Conservation (phyloP, 495 filamentous ascomycete species). For the Lindgomyces ingoldianus region DNA sequence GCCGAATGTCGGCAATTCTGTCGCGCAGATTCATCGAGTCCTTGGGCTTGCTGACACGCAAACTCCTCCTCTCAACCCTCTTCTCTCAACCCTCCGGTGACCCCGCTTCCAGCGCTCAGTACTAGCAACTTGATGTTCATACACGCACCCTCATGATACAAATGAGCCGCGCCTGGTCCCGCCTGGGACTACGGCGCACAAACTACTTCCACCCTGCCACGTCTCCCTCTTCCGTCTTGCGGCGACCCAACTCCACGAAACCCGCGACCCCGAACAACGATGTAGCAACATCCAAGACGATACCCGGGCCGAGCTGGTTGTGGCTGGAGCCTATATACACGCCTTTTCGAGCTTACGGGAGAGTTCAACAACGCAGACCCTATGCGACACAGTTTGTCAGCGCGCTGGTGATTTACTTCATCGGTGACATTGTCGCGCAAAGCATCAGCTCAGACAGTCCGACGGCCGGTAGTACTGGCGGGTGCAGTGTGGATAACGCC, state of each 20-base stretch:
- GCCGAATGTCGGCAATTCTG: conserved; percentile 8
- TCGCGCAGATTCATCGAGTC: conserved; percentile 1
- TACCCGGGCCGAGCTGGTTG: conserved; percentile 40
- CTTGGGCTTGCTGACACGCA: not conserved
- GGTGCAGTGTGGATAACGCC: conserved; percentile 6
- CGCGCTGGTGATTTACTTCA: conserved; percentile 74
- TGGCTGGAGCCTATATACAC: conserved; percentile 40
- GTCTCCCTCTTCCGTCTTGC: not conserved
- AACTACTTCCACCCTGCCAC: not conserved
- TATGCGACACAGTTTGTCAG: conserved; percentile 76
- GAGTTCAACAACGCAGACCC: conserved; percentile 67
- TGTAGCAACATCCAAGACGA: conserved; percentile 27
- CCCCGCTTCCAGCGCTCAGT: not conserved
- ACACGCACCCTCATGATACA: conserved; percentile 21
- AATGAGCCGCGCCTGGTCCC: conserved; percentile 15
- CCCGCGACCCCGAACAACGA: not conserved
- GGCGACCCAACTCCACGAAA: not conserved
- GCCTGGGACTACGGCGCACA: conserved; percentile 10
- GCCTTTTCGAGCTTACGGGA: conserved; percentile 68
- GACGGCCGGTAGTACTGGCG: too few species aligned
- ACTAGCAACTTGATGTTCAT: not conserved
- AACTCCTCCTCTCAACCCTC: not conserved
- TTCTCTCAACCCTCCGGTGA: not conserved
- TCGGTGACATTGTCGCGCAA: conserved; percentile 81
- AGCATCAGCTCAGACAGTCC: conserved; percentile 44